phyloP scores from a whole-genome alignment of 2,329 filamentous ascomycete species.

The Chaetomium sp. region DNA sequence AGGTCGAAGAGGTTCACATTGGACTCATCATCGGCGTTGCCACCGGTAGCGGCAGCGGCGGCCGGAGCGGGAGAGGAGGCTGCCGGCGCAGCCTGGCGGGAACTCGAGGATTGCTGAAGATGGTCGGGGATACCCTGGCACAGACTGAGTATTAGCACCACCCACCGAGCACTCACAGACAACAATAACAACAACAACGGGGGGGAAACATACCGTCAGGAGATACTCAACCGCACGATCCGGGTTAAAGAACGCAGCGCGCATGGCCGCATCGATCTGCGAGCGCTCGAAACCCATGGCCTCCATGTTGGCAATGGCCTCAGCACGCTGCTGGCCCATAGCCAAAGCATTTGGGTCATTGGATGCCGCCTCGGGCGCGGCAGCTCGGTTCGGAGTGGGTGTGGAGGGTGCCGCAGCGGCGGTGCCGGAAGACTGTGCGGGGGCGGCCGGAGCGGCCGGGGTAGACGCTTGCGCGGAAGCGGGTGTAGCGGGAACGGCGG shows the following conservation, averaged over 20 bases:
- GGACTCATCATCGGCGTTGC: constrained; percentile 53
- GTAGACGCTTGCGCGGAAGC: constrained; percentile 47
- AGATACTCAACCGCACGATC: constrained; percentile 97
- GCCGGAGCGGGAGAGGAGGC: constrained; percentile 38
- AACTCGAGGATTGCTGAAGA: constrained; percentile 46
- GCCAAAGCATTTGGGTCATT: constrained; percentile 73
- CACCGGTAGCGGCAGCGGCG: constrained; percentile 37
- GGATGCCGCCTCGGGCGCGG: constrained; percentile 38
- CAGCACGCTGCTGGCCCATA: constrained; percentile 74
- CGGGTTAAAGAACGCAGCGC: constrained; percentile 93
- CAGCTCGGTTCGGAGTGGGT: constrained; percentile 36
- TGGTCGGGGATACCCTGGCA: constrained; percentile 81
- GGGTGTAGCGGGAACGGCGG: constrained; percentile 54
- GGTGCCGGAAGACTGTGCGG: constrained; percentile 32
- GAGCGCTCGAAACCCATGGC: constrained; percentile 89
- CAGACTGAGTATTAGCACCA: constrained; percentile 9
- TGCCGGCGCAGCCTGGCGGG: constrained; percentile 27
- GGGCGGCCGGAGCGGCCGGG: constrained; percentile 44
- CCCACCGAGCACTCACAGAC: background rate
- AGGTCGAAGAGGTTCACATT: constrained; percentile 88
- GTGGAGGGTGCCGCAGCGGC: constrained; percentile 40
- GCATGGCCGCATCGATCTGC: constrained; percentile 89
- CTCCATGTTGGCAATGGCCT: constrained; percentile 87
- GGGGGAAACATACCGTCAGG: constrained; percentile 57
- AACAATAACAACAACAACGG: background rate